Conservation (phyloP, 2,329 filamentous ascomycete species). For the Dothistroma septosporum region DNA sequence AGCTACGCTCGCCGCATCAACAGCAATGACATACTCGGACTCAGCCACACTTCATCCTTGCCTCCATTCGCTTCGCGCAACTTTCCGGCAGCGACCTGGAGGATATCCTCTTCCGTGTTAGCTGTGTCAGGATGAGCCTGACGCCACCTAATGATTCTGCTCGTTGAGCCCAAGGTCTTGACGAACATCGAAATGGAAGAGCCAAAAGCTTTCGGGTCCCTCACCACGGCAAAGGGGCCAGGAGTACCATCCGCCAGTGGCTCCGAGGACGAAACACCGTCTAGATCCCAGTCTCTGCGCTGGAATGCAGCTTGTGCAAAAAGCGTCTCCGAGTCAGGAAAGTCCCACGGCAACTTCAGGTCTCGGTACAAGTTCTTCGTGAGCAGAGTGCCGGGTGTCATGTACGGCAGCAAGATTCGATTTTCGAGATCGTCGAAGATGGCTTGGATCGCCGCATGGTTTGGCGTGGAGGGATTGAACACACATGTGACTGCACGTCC, state of each 20-base stretch:
- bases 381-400: slow-evolving; percentile 43
- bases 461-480: slow-evolving; percentile 38
- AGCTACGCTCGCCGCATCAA: slow-evolving; percentile 4
- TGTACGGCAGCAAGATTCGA: slow-evolving; percentile 38
- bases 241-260: slow-evolving; percentile 15
- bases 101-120: slow-evolving; percentile 39
- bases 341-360: slow-evolving; percentile 50
- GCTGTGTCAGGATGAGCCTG: slow-evolving; percentile 42
- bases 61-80: slow-evolving; percentile 15
- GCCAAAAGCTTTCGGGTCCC: slow-evolving; percentile 32
- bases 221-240: slow-evolving; percentile 16
- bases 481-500: slow-evolving; percentile 37
- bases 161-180: slow-evolving; percentile 37
- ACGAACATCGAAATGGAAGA: slow-evolving; percentile 26
- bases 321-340: slow-evolving; percentile 30
- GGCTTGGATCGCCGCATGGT: slow-evolving; percentile 41
- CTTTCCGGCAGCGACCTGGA: slow-evolving; percentile 31
- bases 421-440: slow-evolving; percentile 40
- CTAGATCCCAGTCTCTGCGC: slow-evolving; percentile 43
- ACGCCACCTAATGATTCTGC: slow-evolving; percentile 44
- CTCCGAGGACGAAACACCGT: slow-evolving; percentile 23
- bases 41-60: slow-evolving; percentile 4
- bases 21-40: slow-evolving; percentile 10
- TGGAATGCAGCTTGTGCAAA: slow-evolving; percentile 41
- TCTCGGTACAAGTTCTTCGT: slow-evolving; percentile 40